Evolutionary conservation across 768 basidiomycete genomes (phyloP).

Genomic region (Termitomyces sp.): DNA sequence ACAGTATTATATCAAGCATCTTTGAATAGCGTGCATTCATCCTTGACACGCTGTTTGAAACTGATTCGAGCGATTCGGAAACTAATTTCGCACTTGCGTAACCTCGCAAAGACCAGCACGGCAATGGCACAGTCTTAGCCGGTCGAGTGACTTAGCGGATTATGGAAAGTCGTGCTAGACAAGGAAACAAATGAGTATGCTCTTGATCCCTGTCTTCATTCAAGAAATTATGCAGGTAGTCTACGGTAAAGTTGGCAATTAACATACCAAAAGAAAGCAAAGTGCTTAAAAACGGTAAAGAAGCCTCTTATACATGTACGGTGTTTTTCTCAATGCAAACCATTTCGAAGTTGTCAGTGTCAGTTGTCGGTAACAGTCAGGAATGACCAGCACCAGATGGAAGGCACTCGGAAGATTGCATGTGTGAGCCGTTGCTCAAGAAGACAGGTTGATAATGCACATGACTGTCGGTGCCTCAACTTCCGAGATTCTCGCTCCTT

Average conservation of each 20-base stretch:
- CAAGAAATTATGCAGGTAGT: not conserved
- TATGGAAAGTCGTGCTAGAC: slow-evolving; percentile 12
- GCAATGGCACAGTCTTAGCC: slow-evolving; percentile 24
- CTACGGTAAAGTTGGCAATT: not conserved
- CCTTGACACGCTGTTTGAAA: not conserved
- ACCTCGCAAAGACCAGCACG: not conserved
- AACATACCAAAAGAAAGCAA: not conserved
- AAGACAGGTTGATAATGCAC: not conserved
- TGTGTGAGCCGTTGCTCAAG: not conserved
- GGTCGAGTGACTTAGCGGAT: slow-evolving; percentile 19
- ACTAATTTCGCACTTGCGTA: not conserved
- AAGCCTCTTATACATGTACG: slow-evolving; percentile 33
- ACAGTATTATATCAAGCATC: slow-evolving; percentile 10
- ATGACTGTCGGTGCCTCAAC: slow-evolving; percentile 11
- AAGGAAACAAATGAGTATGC: slow-evolving; percentile 31
- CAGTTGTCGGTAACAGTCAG: not conserved
- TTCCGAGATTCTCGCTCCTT: slow-evolving; percentile 20
- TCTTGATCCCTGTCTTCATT: slow-evolving; percentile 29
- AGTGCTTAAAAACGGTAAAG: slow-evolving; percentile 28
- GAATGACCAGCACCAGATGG: slow-evolving; percentile 32
- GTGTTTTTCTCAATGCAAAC: slow-evolving; percentile 17
- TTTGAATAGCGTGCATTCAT: not conserved
- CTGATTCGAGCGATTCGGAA: not conserved
- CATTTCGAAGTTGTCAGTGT: not conserved
- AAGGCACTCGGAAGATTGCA: slow-evolving; percentile 22